Evolutionary conservation across 768 basidiomycete genomes (phyloP), one percentile per base, ranked within the genome.

Genomic region (Hypholoma sublateritium): DNA sequence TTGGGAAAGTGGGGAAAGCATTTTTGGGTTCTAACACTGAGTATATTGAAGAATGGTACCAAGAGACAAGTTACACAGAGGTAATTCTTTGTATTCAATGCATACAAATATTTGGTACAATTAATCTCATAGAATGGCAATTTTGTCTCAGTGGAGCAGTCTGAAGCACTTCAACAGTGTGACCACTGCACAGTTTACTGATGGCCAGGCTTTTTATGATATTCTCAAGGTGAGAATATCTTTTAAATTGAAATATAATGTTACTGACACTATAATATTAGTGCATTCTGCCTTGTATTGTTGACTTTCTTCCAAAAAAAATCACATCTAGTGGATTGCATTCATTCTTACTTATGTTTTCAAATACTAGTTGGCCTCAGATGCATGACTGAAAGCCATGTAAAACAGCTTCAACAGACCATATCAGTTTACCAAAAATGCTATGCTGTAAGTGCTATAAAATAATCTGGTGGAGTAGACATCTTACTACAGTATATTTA

Each of bases 151-250:
- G 6, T 73, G 70, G 69, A 59, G 53, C 16, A 52, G 50, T 47
- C 58, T 73, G 19, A 71, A 71, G 50, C 67, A 72, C 46, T 69
- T 71, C 53, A 62, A 69, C 21, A 45, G 55, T n/a, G 61, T 73
- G 12, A 65, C 70, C 12, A 70, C 66, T 1, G 61, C 60, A 16
- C 54, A 65, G 12, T 71, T 67, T 54, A 62, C 67, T 2, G 70
- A 73, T 50, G 69, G 72, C 9, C 64, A 72, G 49, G 54, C 56
- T 12, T 68, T 64, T 50, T 69, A 66, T 34, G 59, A 71, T 47
- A 69, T 67, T 50, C 45, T 70, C 7, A 69, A 69, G 65, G 70
- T 70, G 56, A n/a, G 56, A 24, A n/a, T 12, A 19, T 17, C 12
- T 17, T 44, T 51, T 48, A 47, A 25, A 16, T 58, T 11, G 2